A percentile compares a stretch with the other conserved stretches of the same genome.
Evolutionary conservation across 495 filamentous ascomycete species (phyloP).

Genomic region (Astrothelium macrocarpum): DNA sequence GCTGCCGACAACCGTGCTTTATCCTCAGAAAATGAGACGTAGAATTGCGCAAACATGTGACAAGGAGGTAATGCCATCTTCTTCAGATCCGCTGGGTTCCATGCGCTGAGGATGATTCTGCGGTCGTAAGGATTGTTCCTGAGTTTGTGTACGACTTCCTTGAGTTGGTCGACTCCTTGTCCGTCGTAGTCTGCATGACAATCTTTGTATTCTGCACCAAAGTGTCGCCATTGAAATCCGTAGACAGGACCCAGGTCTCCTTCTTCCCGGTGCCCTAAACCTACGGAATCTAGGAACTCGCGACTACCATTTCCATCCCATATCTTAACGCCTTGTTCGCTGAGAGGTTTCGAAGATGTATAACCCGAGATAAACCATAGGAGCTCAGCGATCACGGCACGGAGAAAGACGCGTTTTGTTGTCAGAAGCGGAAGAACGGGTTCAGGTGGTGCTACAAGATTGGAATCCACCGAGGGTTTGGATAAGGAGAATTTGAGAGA

Average conservation of each 20-base stretch:
- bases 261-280: conserved; percentile 64
- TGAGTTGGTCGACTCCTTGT: conserved; percentile 84
- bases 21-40: conserved; percentile 57
- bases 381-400: conserved; percentile 84
- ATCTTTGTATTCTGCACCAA: conserved; percentile 81
- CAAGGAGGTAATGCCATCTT: conserved; percentile 95
- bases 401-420: conserved; percentile 91
- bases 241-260: conserved; percentile 95
- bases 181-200: conserved; percentile 73
- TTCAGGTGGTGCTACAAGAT: conserved; percentile 23
- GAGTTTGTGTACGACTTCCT: conserved; percentile 74
- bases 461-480: conserved; percentile 34
- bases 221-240: conserved; percentile 98
- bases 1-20: conserved; percentile 7
- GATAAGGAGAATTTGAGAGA: conserved; percentile 81
- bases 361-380: conserved; percentile 88
- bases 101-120: conserved; percentile 78
- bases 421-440: conserved; percentile 84
- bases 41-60: conserved; percentile 99
- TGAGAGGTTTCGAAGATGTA: conserved; percentile 68
- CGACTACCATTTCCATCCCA: conserved; percentile 97
- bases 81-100: conserved; percentile 78
- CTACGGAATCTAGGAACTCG: conserved; percentile 73
- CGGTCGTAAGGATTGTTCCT: conserved; percentile 76
- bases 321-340: conserved; percentile 75